phyloP scores from a whole-genome alignment of 352 stramenopile species.

The Bremia lactucae region DNA sequence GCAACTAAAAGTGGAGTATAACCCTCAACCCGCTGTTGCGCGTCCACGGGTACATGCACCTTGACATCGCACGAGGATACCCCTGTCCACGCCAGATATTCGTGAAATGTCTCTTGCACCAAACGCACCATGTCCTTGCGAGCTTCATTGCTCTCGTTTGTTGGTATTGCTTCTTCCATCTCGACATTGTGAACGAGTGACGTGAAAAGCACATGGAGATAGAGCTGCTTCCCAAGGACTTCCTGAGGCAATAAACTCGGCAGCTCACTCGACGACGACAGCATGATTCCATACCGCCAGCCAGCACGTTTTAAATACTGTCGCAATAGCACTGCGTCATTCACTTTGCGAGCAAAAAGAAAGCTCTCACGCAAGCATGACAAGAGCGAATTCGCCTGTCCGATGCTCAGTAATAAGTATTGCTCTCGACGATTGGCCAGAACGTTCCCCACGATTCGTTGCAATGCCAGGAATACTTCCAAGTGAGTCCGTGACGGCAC shows the following conservation, averaged over 20 bases:
- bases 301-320: slow-evolving; percentile 34
- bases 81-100: slow-evolving; percentile 61
- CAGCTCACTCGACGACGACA: slow-evolving; percentile 27
- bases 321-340: slow-evolving; percentile 48
- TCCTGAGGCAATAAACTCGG: slow-evolving; percentile 65
- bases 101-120: slow-evolving; percentile 44
- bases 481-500: slow-evolving; percentile 60
- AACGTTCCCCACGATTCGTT: slow-evolving; percentile 59
- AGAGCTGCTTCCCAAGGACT: slow-evolving; percentile 67
- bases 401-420: slow-evolving; percentile 42
- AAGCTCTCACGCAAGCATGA: slow-evolving; percentile 60
- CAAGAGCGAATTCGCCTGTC: slow-evolving; percentile 39
- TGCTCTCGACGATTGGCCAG: slow-evolving; percentile 33
- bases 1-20: slow-evolving; percentile 48
- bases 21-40: slow-evolving; percentile 38
- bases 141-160: slow-evolving; percentile 45
- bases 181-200: slow-evolving; percentile 22
- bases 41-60: slow-evolving; percentile 26
- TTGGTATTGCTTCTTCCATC: slow-evolving; percentile 11
- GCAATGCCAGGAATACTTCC: slow-evolving; percentile 52
- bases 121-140: slow-evolving; percentile 56
- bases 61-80: slow-evolving; percentile 8
- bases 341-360: slow-evolving; percentile 59
- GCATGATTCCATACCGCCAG: slow-evolving; percentile 40
- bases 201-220: slow-evolving; percentile 53